A percentile compares a stretch with the other conserved stretches of the same genome.
Evolutionary conservation across 2,329 filamentous ascomycete genomes (phyloP).

Genomic region (Zarea fungicola): DNA sequence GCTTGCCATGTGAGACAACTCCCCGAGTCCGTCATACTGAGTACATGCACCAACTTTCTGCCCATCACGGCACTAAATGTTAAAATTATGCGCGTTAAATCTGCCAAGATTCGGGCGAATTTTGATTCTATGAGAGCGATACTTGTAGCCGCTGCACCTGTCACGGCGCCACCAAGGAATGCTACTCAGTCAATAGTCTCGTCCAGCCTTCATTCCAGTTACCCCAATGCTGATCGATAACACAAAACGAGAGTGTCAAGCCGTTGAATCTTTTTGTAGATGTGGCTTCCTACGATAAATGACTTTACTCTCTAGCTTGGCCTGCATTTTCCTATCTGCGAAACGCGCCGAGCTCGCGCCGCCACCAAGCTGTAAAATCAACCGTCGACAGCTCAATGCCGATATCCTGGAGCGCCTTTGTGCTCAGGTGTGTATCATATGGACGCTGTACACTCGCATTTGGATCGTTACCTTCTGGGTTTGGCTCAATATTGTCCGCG

Average conservation of each 20-base stretch:
- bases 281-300: too few species aligned
- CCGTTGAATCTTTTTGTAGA: neutral
- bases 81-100: neutral
- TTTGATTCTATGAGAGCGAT: neutral
- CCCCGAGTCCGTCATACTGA: neutral
- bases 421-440: conserved; percentile 85
- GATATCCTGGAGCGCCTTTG: conserved; percentile 63
- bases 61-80: neutral
- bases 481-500: conserved; percentile 61
- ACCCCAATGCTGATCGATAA: too few species aligned
- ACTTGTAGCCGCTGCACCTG: neutral
- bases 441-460: conserved; percentile 70
- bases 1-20: conserved; percentile 1
- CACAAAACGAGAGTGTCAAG: too few species aligned
- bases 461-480: conserved; percentile 67
- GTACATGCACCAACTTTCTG: neutral
- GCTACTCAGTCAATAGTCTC: neutral
- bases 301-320: neutral
- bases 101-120: neutral
- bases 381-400: conserved; percentile 69
- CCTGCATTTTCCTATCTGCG: conserved; percentile 37
- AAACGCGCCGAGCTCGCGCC: conserved; percentile 55
- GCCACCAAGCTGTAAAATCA: conserved; percentile 80
- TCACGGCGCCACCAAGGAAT: neutral
- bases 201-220: conserved; percentile 1